phyloP scores from a whole-genome alignment of 768 basidiomycete species.

The Gymnopilus dilepis region DNA sequence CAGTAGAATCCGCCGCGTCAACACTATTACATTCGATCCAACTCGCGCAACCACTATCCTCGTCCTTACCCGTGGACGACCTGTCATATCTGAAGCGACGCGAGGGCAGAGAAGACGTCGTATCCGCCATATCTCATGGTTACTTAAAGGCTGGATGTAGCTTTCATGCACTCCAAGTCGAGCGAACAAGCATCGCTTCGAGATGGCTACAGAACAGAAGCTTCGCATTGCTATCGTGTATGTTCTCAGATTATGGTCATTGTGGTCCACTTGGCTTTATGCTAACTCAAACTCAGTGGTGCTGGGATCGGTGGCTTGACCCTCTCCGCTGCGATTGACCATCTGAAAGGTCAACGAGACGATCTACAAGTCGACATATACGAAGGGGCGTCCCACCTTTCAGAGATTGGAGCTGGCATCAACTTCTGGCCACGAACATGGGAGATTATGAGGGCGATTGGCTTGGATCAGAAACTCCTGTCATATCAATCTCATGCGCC shows the following conservation, averaged over 20 bases:
- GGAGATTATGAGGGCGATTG: constrained; percentile 44
- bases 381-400: constrained; percentile 44
- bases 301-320: constrained; percentile 26
- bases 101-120: no score
- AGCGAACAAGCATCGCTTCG: no score
- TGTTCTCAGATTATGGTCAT: no score
- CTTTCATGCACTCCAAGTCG: no score
- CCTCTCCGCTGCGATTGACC: constrained; percentile 24
- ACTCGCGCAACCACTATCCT: no score
- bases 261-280: no score
- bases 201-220: background rate
- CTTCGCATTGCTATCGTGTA: constrained; percentile 2
- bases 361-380: constrained; percentile 44
- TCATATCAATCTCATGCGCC: constrained; percentile 21
- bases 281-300: constrained; percentile 7
- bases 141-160: no score
- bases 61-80: background rate
- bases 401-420: constrained; percentile 51
- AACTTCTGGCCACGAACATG: constrained; percentile 44
- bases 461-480: constrained; percentile 32
- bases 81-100: no score
- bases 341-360: constrained; percentile 21
- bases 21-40: background rate
- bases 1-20: background rate
- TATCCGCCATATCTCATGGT: no score